Base-by-base conservation (phyloP, 202 grass and related monocot species). In the Setaria viridis region DNA sequence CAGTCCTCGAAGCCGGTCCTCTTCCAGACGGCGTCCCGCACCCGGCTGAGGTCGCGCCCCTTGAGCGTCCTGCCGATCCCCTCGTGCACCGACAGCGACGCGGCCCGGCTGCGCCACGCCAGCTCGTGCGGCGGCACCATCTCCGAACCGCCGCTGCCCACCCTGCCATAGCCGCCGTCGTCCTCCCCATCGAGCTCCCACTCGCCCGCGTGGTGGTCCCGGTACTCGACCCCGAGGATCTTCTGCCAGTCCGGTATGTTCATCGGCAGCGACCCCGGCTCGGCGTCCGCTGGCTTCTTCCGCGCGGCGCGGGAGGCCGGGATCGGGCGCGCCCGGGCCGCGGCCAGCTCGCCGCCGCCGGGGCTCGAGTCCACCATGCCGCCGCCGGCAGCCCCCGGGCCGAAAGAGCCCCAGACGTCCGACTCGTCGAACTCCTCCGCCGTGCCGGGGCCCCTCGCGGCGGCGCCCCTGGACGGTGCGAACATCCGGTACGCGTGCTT, bases 161-260 rank as follows among this genome's bases (percentile, higher is more conserved):
- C 29, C 41, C 80, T 57, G 25, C 46, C 82, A 11, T 76, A 54
- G 15, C 80, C 62, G 78, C 80, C 69, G 67, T 46, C 77, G 68
- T 85, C 85, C 67, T 50, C 80, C 39, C 69, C 90, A 48, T 77
- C 73, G 20, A 80, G 39, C 48, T 80, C 88, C 88, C 88, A 91
- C 82, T 57, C 76, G 51, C 64, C 86, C 10, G 29, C 68, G 80
- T 62, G 59, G 53, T 91, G 86, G 62, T 79, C 82, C 48, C 70
- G 46, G 88, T 94, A 89, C 56, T 92, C 87, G 6, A 67, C 90
- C 29, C 91, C 87, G 5, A 99, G 88, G 73, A 96, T 96, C 87
- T 99, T 96, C 20, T 93, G 93, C 96, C 93, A 99, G 81, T 99
- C 96, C 51, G 96, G 93, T 76, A 99, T 90, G 76, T 86, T 90